A percentile compares a stretch with the other conserved stretches of the same genome.
These are phyloP conservation scores for Gleditsia sinensis DNA, from an alignment of 306 rosid genomes.

Conservation along the genomic window DNA sequence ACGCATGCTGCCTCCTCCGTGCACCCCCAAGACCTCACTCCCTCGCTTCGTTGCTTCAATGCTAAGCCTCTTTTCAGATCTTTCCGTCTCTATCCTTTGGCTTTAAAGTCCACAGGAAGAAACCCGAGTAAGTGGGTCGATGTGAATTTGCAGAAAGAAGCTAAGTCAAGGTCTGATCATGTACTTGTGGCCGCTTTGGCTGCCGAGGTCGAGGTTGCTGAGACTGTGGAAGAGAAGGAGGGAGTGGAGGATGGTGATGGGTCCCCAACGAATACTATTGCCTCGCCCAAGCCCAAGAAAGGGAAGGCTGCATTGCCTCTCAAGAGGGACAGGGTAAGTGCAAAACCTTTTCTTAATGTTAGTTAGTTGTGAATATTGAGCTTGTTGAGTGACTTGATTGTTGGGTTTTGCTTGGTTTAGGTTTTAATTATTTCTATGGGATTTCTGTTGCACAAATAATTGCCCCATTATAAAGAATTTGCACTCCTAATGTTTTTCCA, in stretches of 20 bases:
- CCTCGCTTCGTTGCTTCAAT: conserved; percentile 58
- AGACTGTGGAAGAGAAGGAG: conserved; percentile 47
- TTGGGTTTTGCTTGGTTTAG: conserved; percentile 28
- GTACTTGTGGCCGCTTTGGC: conserved; percentile 57
- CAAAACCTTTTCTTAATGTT: neutral
- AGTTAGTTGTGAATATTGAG: neutral
- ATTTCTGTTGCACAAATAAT: conserved; percentile 16
- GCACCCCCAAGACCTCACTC: conserved; percentile 51
- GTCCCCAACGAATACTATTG: conserved; percentile 7
- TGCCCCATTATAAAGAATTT: conserved; percentile 7
- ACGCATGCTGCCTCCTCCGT: conserved; percentile 54
- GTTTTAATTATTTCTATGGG: conserved; percentile 21
- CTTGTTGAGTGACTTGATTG: neutral
- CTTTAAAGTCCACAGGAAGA: conserved; percentile 34
- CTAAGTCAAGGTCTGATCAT: conserved; percentile 29
- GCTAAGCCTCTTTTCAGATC: conserved; percentile 48
- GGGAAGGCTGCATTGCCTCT: conserved; percentile 93
- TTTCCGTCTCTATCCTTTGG: conserved; percentile 48
- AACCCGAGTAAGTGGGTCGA: conserved; percentile 33
- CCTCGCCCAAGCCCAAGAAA: conserved; percentile 65
- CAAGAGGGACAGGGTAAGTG: conserved; percentile 84
- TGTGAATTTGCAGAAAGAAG: conserved; percentile 28
- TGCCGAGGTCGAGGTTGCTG: conserved; percentile 47
- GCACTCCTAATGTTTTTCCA: neutral
- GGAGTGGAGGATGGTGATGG: conserved; percentile 39